Conservation (phyloP, 176 grass and related monocot species). For the Urochloa ruziziensis region DNA sequence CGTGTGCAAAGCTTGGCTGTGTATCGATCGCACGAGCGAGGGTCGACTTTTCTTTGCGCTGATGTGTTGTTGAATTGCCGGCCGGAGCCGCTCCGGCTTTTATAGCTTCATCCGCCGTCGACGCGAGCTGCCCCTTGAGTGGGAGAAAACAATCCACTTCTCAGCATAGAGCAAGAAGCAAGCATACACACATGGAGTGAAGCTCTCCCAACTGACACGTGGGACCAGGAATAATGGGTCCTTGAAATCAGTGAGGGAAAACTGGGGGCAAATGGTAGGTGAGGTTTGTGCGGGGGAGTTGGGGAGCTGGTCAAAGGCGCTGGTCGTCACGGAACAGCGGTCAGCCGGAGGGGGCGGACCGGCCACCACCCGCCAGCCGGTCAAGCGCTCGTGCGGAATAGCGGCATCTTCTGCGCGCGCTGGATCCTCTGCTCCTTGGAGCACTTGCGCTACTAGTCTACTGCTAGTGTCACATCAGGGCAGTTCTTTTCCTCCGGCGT, state of each 20-base stretch:
- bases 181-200: neutral
- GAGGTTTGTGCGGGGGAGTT: neutral
- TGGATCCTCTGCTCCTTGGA: neutral
- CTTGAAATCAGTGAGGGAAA: fast-evolving
- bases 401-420: neutral
- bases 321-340: neutral
- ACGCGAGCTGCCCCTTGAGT: too few species aligned
- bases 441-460: neutral
- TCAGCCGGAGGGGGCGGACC: constrained; percentile 36
- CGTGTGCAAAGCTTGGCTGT: neutral
- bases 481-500: neutral
- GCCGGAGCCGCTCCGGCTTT: neutral
- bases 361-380: neutral
- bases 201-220: too few species aligned
- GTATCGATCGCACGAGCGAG: neutral
- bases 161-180: neutral
- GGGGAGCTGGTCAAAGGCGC: constrained; percentile 11
- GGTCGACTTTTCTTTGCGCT: constrained; percentile 8
- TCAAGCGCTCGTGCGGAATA: constrained; percentile 52
- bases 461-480: neutral
- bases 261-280: neutral
- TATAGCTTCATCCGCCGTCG: constrained; percentile 22
- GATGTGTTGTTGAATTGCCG: neutral
- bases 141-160: neutral
- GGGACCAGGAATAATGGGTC: too few species aligned